These are phyloP conservation scores for Gastrodia elata DNA, from an alignment of 106 monocot species.

Conservation along the genomic window DNA sequence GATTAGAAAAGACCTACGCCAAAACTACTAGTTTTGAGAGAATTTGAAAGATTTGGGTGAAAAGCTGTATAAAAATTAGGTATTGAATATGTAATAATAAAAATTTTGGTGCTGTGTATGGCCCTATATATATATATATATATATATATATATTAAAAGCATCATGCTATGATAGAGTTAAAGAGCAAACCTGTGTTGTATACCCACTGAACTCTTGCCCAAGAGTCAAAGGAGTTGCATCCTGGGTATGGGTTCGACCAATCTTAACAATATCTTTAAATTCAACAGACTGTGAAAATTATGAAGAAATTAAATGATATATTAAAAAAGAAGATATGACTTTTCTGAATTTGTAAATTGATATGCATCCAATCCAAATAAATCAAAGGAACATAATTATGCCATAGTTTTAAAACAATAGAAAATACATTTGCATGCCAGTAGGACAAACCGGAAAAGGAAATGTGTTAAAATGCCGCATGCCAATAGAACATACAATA, in stretches of 20 bases:
- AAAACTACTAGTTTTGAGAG: no score
- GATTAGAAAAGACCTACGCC: no score
- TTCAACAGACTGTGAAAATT: constrained; percentile 53
- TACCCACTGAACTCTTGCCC: constrained; percentile 99
- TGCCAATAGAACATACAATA: not conserved
- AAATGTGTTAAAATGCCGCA: not conserved
- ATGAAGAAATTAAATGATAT: not conserved
- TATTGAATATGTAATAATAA: no score
- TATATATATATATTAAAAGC: not conserved
- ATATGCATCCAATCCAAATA: not conserved
- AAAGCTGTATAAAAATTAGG: no score
- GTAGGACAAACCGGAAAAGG: no score
- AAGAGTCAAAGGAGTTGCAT: constrained; percentile 95
- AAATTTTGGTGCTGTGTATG: no score
- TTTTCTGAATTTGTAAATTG: not conserved
- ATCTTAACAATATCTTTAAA: constrained; percentile 98
- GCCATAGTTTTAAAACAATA: not conserved
- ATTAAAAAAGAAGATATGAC: not conserved
- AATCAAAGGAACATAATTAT: not conserved
- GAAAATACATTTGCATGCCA: no score
- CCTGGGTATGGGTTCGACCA: constrained; percentile 94
- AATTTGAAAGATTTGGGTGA: no score
- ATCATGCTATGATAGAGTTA: not conserved
- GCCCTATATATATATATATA: no score
- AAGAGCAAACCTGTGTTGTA: constrained; percentile 64